Base-by-base conservation (phyloP, 805 yeast genomes). In the Candida chilensis region DNA sequence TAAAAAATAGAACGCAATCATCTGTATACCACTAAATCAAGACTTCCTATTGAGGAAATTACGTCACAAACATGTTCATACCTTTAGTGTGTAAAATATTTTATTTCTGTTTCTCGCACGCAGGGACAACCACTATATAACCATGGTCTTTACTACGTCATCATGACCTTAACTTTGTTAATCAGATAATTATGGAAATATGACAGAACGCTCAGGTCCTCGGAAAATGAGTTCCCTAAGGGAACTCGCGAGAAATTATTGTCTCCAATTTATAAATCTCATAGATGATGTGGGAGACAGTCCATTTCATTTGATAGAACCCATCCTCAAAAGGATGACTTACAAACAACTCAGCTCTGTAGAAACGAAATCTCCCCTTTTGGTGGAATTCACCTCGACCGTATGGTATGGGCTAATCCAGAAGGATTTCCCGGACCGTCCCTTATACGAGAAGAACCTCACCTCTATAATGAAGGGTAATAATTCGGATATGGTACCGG, bases 391-490 rank as follows among this genome's bases (percentile, higher is more conserved):
- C 12, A 32, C 39, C 11, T 27, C 30, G 3, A 35, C n/a, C n/a
- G n/a, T 49, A 17, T 50, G 55, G 55, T 40, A 31, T 19, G 24
- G 24, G 7, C 34, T 50, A 16, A 32, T 49, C 4, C 45, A 44
- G 22, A 45, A 42, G 30, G 55, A 50, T 32, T 50, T 50, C 20
- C 41, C 54, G 4, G 46, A 41, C 16, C 34, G 55, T 9, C 50
- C 52, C 5, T 20, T 22, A 10, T 28, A 30, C 10, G 11, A 19
- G 5, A 24, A 20, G 4, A 25, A 13, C n/a, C 4, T 22, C n/a
- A 9, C 31, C 36, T 17, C 29, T 24, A 37, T 35, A 27, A 6
- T 22, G 13, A 22, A 22, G 13, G 13, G 25, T 11, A n/a, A n/a
- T n/a, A n/a, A n/a, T n/a, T n/a, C n/a, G n/a, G n/a, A n/a, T n/a